These are phyloP conservation scores for Paraphaeosphaeria sporulosa DNA, from an alignment of 2,329 filamentous ascomycete genomes.

Conservation along the genomic window DNA sequence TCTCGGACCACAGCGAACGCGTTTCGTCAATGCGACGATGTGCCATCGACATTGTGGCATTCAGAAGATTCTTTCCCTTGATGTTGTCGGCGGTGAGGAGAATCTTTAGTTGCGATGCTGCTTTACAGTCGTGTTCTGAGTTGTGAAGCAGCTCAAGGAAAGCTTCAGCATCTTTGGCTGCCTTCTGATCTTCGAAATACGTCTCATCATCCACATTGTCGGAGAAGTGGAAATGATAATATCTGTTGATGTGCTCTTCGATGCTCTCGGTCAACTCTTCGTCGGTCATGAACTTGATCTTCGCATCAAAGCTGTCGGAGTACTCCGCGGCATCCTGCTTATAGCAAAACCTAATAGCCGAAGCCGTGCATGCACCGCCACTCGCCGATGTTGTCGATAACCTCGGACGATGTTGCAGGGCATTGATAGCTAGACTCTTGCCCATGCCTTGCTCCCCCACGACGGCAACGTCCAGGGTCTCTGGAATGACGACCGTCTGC, in stretches of 20 bases:
- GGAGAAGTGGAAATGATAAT: slow-evolving; percentile 20
- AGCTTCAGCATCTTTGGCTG: slow-evolving; percentile 9
- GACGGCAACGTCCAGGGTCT: slow-evolving; percentile 5
- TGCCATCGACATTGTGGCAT: not conserved
- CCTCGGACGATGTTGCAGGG: slow-evolving; percentile 12
- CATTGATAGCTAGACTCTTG: slow-evolving; percentile 22
- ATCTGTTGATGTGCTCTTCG: slow-evolving; percentile 17
- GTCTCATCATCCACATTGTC: slow-evolving; percentile 6
- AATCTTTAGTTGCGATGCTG: not conserved
- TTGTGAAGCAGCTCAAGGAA: slow-evolving; percentile 15
- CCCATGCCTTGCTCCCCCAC: slow-evolving; percentile 22
- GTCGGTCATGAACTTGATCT: slow-evolving; percentile 21
- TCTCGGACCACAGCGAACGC: not conserved
- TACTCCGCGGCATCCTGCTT: slow-evolving; percentile 13
- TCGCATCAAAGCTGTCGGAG: slow-evolving; percentile 14
- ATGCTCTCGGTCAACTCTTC: slow-evolving; percentile 12
- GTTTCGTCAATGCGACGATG: not conserved
- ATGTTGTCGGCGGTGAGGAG: not conserved
- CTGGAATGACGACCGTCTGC: not conserved
- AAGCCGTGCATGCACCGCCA: slow-evolving; percentile 20
- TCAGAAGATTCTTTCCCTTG: not conserved
- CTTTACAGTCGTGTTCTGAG: not conserved
- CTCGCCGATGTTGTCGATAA: slow-evolving; percentile 17
- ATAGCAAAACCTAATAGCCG: slow-evolving; percentile 16
- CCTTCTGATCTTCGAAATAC: slow-evolving; percentile 9